Base-by-base conservation (phyloP, 352 stramenopile genomes). In the Blastocystis sp. region DNA sequence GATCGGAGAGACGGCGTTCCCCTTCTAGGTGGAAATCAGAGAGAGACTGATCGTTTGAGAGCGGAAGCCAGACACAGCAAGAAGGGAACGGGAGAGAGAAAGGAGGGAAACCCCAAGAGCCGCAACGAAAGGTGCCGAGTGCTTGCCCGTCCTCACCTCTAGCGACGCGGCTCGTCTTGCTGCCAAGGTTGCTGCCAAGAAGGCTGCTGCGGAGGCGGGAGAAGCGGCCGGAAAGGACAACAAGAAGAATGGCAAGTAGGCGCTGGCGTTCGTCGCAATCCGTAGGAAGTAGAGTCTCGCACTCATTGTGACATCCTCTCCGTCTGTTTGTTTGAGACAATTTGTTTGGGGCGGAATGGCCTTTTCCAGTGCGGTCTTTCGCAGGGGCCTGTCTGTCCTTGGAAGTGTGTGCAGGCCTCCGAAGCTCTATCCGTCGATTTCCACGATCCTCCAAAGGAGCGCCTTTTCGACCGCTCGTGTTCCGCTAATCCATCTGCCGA, bases 191-290 rank as follows among this genome's bases (percentile, higher is more conserved):
- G 71, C 71, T 48, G 71, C 71, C 3, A 81, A 81, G 57, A 81
- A 81, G 48, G 71, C 71, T 14, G 24, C 40, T 24, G 71, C 42
- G 1, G 71, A 81, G 45, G 71, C 71, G 7, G 54, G 66, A 45
- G 71, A 21, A 34, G 40, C 24, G 19, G 71, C 48, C 40, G 48
- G 66, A 4, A 38, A 21, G 3, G 19, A 45, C 66, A 54, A 21
- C 28, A 81, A 81, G 57, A 81, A 81, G 71, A 81, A 81, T 10
- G 71, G 42, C 17, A 81, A 81, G 71, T 69, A 60, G 66, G 71
- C 66, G 48, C 4, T 64, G 3, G n/a, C 24, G 48, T 65, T 64
- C 43, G 17, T 17, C 61, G 6, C 19, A 43, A 64, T 6, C 40
- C n/a, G 28, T 54, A 68, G 48, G 21, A 68, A 48, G 62, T 81